Evolutionary conservation across 2,329 filamentous ascomycete species (phyloP).

Genomic region (Huntiella abstrusa): DNA sequence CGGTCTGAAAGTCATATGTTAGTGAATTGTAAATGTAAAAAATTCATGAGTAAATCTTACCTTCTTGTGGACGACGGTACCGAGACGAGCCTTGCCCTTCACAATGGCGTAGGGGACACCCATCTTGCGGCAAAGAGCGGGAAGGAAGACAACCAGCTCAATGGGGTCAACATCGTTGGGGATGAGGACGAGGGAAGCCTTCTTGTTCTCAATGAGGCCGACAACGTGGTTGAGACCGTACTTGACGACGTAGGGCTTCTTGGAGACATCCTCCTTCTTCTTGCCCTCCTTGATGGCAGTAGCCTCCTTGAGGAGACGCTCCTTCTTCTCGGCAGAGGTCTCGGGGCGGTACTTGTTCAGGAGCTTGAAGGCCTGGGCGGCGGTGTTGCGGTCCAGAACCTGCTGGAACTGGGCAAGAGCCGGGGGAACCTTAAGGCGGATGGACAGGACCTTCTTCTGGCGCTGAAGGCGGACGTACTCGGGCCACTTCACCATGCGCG

Average conservation of each 20-base stretch:
- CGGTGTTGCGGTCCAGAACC: conserved; percentile 90
- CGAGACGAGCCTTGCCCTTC: conserved; percentile 98
- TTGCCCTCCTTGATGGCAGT: conserved; percentile 96
- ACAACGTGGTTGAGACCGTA: conserved; percentile 99
- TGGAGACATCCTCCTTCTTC: conserved; percentile 99
- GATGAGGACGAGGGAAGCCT: conserved; percentile 93
- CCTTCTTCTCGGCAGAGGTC: conserved; percentile 99
- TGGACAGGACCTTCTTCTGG: conserved; percentile 84
- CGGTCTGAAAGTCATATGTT: conserved; percentile 43
- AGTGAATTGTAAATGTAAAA: conserved; percentile 15
- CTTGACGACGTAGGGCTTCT: conserved; percentile 99
- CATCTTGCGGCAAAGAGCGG: conserved; percentile 99
- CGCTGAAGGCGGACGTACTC: conserved; percentile 97
- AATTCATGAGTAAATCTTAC: conserved; percentile 24
- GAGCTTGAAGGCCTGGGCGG: conserved; percentile 94
- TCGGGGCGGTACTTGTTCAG: conserved; percentile 99
- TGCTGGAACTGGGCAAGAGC: conserved; percentile 95
- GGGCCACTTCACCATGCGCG: conserved; percentile 98
- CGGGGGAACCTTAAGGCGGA: conserved; percentile 96
- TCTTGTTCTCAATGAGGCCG: conserved; percentile 97
- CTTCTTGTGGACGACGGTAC: conserved; percentile 99
- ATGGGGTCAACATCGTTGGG: conserved; percentile 99
- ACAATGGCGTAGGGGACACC: conserved; percentile 97
- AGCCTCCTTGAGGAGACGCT: conserved; percentile 94
- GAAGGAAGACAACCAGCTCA: conserved; percentile 97